Evolutionary conservation across 306 rosid species (phyloP).

Genomic region (Lathyrus tuberosus): DNA sequence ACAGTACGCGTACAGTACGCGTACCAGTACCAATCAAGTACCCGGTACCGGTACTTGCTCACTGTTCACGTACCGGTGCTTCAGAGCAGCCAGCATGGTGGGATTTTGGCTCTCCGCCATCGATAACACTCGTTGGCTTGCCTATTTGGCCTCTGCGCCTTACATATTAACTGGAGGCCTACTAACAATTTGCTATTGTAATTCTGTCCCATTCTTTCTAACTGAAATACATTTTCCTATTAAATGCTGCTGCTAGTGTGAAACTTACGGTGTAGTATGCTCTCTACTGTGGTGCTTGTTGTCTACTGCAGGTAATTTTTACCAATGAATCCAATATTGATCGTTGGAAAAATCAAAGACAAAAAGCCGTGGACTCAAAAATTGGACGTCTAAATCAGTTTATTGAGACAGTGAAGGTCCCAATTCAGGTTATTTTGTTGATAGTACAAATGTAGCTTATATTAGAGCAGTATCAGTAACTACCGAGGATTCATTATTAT

Average conservation of each 20-base stretch:
- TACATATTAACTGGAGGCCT: background rate
- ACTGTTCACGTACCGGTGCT: too few relatives aligned
- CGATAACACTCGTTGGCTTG: background rate
- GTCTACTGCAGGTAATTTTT: conserved; percentile 70
- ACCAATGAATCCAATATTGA: conserved; percentile 97
- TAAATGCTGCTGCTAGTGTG: background rate
- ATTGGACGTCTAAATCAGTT: conserved; percentile 84
- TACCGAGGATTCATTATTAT: too few relatives aligned
- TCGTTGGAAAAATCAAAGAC: conserved; percentile 92
- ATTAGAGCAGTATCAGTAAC: too few relatives aligned
- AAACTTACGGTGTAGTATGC: conserved; percentile 13
- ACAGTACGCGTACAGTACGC: too few relatives aligned
- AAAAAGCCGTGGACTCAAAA: conserved; percentile 90
- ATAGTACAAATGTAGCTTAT: conserved; percentile 24
- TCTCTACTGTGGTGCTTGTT: conserved; percentile 20
- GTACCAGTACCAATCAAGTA: too few relatives aligned
- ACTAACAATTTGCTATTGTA: background rate
- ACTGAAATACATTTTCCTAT: conserved; percentile 4
- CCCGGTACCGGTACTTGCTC: too few relatives aligned
- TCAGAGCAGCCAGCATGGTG: too few relatives aligned
- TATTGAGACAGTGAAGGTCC: conserved; percentile 73
- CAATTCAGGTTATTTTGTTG: conserved; percentile 71
- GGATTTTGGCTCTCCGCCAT: too few relatives aligned
- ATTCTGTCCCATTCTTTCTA: background rate
- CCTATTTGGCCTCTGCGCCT: background rate